Percentiles rank a stretch among this genome's conserved stretches.
These are phyloP conservation scores for Trichopus zeylanicus DNA, from an alignment of 116 monocot species.

Conservation along the genomic window DNA sequence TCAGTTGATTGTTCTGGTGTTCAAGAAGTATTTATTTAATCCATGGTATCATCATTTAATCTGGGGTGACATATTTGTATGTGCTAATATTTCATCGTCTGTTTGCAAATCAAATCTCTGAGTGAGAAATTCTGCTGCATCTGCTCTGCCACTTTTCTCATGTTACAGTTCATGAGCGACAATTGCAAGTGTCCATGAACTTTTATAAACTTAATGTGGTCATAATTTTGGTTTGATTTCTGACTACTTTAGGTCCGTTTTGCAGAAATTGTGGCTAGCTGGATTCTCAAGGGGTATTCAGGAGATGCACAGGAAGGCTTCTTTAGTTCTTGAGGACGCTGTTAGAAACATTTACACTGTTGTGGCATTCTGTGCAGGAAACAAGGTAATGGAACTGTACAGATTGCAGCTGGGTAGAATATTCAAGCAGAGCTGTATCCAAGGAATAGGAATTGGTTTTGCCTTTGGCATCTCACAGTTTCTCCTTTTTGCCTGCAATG, in stretches of 20 bases:
- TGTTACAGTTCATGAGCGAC: no score
- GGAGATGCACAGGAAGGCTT: conserved; percentile 96
- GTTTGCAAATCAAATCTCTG: no score
- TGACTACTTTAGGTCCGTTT: conserved; percentile 1
- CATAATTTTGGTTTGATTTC: neutral
- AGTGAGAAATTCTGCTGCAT: no score
- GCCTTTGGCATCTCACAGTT: conserved; percentile 92
- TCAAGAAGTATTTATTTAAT: no score
- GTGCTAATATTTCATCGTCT: no score
- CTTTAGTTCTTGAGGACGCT: conserved; percentile 95
- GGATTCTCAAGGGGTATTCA: conserved; percentile 96
- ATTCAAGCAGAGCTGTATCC: conserved; percentile 62
- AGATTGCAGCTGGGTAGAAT: conserved; percentile 61
- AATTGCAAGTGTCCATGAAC: no score
- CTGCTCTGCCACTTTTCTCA: no score
- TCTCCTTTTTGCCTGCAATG: conserved; percentile 93
- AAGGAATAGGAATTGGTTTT: conserved; percentile 81
- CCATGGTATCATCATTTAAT: no score
- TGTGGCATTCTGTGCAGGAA: conserved; percentile 91
- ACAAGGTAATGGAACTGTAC: conserved; percentile 94
- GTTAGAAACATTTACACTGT: conserved; percentile 98
- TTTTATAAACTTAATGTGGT: neutral
- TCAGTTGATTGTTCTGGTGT: no score
- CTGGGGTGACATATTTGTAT: no score
- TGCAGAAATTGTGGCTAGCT: conserved; percentile 98